Percentiles rank a stretch among this genome's conserved stretches.
phyloP scores from a whole-genome alignment of 495 filamentous ascomycete genomes.

The Tetracladium setigerum region DNA sequence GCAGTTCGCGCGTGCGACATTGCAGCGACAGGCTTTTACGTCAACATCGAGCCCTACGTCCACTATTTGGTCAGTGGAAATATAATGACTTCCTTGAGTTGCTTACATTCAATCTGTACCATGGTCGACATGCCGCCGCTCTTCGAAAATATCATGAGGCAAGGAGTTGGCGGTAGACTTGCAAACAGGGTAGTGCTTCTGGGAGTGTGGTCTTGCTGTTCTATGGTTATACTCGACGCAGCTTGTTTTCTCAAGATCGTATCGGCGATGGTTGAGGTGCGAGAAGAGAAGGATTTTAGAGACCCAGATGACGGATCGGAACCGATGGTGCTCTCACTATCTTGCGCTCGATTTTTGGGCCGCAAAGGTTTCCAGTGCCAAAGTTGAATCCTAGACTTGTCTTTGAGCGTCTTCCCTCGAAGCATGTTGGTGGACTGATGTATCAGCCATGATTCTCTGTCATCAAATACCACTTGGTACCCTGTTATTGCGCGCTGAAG shows the following conservation, averaged over 20 bases:
- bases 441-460: neutral
- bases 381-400: neutral
- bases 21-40: neutral
- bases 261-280: neutral
- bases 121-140: neutral
- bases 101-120: conserved; percentile 5
- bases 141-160: neutral
- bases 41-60: conserved; percentile 4
- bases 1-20: conserved; percentile 5
- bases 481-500: conserved; percentile 6
- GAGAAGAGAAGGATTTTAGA: neutral
- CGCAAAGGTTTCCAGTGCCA: conserved; percentile 9
- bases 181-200: neutral
- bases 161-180: neutral
- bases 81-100: neutral
- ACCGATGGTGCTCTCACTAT: neutral
- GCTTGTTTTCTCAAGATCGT: neutral
- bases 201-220: neutral
- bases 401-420: neutral
- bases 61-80: neutral
- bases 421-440: no score
- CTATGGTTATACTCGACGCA: neutral
- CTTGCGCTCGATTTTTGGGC: neutral
- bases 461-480: conserved; percentile 3
- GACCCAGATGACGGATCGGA: neutral